phyloP scores from a whole-genome alignment of 2,329 filamentous ascomycete genomes.

The Beauveria sp. region DNA sequence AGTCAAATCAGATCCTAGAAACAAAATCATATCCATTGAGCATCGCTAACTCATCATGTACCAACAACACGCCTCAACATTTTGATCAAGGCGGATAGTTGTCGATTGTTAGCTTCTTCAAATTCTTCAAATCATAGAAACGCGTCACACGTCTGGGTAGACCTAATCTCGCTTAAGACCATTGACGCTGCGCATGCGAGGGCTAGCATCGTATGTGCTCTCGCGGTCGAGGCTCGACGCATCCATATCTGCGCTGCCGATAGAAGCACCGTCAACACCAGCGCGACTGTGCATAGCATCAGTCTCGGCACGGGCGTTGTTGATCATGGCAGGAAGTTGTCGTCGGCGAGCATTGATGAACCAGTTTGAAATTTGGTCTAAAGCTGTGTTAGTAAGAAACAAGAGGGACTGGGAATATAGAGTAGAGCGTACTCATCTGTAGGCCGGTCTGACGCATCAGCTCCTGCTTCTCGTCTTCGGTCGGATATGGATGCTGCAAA shows the following conservation, averaged over 20 bases:
- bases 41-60: too few relatives aligned
- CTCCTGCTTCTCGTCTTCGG: slow-evolving; percentile 78
- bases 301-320: slow-evolving; percentile 44
- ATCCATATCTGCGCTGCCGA: background rate
- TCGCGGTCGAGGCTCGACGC: background rate
- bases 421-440: slow-evolving; percentile 61
- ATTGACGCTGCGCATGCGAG: background rate
- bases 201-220: slow-evolving; percentile 7
- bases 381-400: slow-evolving; percentile 9
- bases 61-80: background rate
- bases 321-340: slow-evolving; percentile 53
- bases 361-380: slow-evolving; percentile 71
- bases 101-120: background rate
- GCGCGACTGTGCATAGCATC: slow-evolving; percentile 35
- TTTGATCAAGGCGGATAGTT: background rate
- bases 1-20: background rate
- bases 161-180: background rate
- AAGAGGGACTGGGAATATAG: slow-evolving; percentile 9
- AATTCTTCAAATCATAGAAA: background rate
- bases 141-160: background rate
- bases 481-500: slow-evolving; percentile 74
- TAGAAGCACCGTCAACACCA: background rate
- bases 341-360: slow-evolving; percentile 71
- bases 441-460: slow-evolving; percentile 70
- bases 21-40: background rate